These are phyloP conservation scores for Phytophthora citrophthora DNA, from an alignment of 352 stramenopile species.

Conservation along the genomic window DNA sequence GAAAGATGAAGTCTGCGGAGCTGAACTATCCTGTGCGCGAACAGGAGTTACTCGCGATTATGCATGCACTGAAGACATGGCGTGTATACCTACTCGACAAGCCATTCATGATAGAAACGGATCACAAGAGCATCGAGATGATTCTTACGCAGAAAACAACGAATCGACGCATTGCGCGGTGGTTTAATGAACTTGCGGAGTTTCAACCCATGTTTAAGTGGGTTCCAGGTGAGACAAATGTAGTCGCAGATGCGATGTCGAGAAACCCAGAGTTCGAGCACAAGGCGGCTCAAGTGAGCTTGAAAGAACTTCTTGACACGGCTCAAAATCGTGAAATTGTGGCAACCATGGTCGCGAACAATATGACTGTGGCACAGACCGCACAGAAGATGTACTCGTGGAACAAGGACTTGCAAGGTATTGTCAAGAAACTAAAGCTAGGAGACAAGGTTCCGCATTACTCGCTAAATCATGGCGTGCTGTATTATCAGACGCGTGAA, in stretches of 20 bases:
- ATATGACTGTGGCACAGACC: too few species aligned
- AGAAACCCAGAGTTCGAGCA: constrained; percentile 9
- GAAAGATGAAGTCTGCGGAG: constrained; percentile 6
- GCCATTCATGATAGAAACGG: constrained; percentile 14
- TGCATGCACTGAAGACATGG: neutral
- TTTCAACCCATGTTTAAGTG: constrained; percentile 20
- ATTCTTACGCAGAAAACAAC: constrained; percentile 27
- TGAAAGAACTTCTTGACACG: constrained; percentile 9
- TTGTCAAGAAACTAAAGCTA: too few species aligned
- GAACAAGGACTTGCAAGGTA: too few species aligned
- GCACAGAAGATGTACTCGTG: too few species aligned
- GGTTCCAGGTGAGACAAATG: constrained; percentile 10
- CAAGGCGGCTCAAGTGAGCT: constrained; percentile 14
- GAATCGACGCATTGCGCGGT: constrained; percentile 15
- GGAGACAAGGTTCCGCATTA: too few species aligned
- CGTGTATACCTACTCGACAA: constrained; percentile 14
- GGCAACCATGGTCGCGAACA: neutral
- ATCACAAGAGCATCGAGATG: constrained; percentile 27
- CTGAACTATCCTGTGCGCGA: neutral
- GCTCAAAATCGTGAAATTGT: constrained; percentile 15
- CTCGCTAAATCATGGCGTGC: too few species aligned
- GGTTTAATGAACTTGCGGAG: constrained; percentile 24
- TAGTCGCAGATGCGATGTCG: neutral
- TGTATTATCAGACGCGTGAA: constrained; percentile 5
- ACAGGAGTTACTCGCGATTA: neutral